A percentile compares a stretch with the other conserved stretches of the same genome.
These are phyloP conservation scores for Nymphaea colorata DNA, from an alignment of 164 flowering plant genomes.

Conservation along the genomic window DNA sequence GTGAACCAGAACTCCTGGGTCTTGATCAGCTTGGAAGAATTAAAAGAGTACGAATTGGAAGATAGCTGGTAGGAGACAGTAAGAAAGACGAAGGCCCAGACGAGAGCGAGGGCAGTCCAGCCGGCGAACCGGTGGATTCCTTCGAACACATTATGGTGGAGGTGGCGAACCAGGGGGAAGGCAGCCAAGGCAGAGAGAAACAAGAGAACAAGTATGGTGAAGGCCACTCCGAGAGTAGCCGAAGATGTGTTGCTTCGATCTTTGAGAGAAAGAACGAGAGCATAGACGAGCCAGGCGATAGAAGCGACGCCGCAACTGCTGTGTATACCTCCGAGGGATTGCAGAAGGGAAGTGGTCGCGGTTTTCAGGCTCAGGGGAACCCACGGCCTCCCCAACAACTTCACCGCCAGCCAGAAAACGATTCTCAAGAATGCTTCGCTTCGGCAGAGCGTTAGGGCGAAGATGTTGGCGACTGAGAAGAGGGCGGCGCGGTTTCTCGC, in stretches of 20 bases:
- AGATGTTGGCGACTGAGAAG: slow-evolving; percentile 36
- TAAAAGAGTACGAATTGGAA: slow-evolving; percentile 18
- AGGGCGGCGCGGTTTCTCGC: slow-evolving; percentile 23
- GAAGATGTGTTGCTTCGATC: slow-evolving; percentile 23
- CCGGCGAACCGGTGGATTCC: slow-evolving; percentile 44
- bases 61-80: slow-evolving; percentile 31
- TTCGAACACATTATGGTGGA: slow-evolving; percentile 55
- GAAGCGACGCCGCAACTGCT: slow-evolving; percentile 53
- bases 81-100: slow-evolving; percentile 41
- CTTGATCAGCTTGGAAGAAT: slow-evolving; percentile 16
- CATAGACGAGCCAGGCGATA: slow-evolving; percentile 41
- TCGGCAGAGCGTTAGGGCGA: slow-evolving; percentile 34
- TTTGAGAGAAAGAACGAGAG: slow-evolving; percentile 27
- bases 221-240: slow-evolving; percentile 28
- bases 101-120: slow-evolving; percentile 36
- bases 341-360: slow-evolving; percentile 36
- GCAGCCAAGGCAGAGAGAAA: slow-evolving; percentile 40
- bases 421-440: slow-evolving; percentile 34
- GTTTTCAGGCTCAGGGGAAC: slow-evolving; percentile 37
- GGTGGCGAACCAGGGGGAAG: slow-evolving; percentile 54
- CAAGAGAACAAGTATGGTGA: slow-evolving; percentile 33
- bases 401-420: slow-evolving; percentile 41
- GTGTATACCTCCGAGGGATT: slow-evolving; percentile 46
- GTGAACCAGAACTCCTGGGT: slow-evolving; percentile 59
- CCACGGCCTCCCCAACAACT: slow-evolving; percentile 30